A percentile compares a stretch with the other conserved stretches of the same genome.
Evolutionary conservation across 1,284 basidiomycete species (phyloP).

Genomic region (Phenoliferia sp.): DNA sequence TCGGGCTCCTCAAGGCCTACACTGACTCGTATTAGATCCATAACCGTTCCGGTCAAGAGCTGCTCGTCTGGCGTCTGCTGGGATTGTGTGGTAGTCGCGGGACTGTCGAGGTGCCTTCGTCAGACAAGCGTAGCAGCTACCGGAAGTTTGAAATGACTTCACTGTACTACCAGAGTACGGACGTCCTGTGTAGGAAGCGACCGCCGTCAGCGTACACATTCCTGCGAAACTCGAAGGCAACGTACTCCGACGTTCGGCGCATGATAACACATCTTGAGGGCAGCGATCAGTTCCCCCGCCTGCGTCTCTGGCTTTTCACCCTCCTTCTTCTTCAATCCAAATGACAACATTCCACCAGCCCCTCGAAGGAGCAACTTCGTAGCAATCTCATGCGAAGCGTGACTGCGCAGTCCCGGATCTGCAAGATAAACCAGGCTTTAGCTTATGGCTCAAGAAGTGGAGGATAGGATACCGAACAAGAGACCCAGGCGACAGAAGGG

Average conservation of each 20-base stretch:
- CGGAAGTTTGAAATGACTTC: not conserved
- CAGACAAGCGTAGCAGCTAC: not conserved
- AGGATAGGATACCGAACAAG: conserved; percentile 44
- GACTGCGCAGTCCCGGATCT: conserved; percentile 64
- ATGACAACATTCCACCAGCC: conserved; percentile 74
- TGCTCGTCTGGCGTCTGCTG: conserved; percentile 57
- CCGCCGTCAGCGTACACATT: not conserved
- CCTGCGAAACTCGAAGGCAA: not conserved
- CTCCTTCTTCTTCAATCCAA: conserved; percentile 57
- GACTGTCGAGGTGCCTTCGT: not conserved
- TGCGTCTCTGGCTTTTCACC: not conserved
- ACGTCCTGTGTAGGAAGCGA: not conserved
- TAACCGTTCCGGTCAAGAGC: conserved; percentile 64
- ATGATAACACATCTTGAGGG: conserved; percentile 17
- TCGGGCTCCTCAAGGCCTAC: conserved; percentile 77
- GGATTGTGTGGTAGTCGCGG: conserved; percentile 66
- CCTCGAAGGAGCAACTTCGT: conserved; percentile 48
- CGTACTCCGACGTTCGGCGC: conserved; percentile 46
- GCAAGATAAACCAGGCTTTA: not conserved
- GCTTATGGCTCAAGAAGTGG: no score
- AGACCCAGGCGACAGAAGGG: conserved; percentile 58
- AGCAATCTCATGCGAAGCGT: conserved; percentile 61
- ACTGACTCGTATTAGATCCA: conserved; percentile 69
- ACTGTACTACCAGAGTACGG: conserved; percentile 1
- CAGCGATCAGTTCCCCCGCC: conserved; percentile 53